These are phyloP conservation scores for Suillus cothurnatus DNA, from an alignment of 768 basidiomycete species.

Conservation along the genomic window DNA sequence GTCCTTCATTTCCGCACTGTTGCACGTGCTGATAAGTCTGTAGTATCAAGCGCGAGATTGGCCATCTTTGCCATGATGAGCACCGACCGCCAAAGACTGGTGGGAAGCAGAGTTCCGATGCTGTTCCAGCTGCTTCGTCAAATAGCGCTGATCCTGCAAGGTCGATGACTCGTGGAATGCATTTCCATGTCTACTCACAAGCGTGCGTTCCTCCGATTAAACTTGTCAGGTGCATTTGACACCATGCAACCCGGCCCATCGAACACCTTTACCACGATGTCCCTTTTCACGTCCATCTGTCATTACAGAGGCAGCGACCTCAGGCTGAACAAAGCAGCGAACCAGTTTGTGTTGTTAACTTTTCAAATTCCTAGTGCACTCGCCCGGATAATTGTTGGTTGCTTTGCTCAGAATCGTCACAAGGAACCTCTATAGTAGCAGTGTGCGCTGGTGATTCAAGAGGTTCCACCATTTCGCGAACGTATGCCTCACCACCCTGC, in stretches of 20 bases:
- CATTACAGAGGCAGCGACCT: too few species aligned
- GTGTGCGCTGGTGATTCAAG: slow-evolving; percentile 44
- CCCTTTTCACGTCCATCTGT: background rate
- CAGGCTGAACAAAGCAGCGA: background rate
- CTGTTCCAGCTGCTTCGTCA: slow-evolving; percentile 22
- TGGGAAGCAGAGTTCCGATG: slow-evolving; percentile 43
- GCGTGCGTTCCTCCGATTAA: background rate
- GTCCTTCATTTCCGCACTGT: too few species aligned
- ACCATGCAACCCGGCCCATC: background rate
- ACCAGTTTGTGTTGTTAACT: background rate
- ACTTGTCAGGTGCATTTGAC: background rate
- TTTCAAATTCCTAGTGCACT: slow-evolving; percentile 12
- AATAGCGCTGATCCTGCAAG: slow-evolving; percentile 36
- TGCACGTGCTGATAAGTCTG: slow-evolving; percentile 14
- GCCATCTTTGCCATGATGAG: slow-evolving; percentile 92
- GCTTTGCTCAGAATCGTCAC: slow-evolving; percentile 35
- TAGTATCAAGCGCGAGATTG: slow-evolving; percentile 96
- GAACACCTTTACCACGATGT: too few species aligned
- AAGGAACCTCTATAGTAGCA: slow-evolving; percentile 18
- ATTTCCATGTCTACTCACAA: background rate
- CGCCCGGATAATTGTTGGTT: slow-evolving; percentile 54
- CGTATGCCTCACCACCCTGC: slow-evolving; percentile 32
- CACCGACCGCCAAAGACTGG: slow-evolving; percentile 51
- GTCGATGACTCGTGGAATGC: slow-evolving; percentile 23
- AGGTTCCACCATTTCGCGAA: slow-evolving; percentile 24